Conservation (phyloP, 768 basidiomycete genomes). For the Mycena latifolia region DNA sequence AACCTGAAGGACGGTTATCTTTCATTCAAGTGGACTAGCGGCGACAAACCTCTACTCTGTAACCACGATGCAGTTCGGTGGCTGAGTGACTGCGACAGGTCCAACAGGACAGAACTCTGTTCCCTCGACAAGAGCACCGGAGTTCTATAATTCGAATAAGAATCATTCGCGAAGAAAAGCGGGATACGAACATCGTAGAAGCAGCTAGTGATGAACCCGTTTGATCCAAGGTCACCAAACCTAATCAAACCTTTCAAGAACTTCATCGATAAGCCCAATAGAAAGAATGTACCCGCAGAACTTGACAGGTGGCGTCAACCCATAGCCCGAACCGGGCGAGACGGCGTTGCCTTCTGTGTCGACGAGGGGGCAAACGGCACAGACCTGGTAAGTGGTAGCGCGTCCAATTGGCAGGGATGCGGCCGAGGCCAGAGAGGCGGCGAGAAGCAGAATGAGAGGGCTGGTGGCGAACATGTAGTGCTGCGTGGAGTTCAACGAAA, state of each 20-base stretch:
- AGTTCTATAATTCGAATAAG: constrained; percentile 14
- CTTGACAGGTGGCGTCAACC: constrained; percentile 18
- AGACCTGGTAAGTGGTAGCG: constrained; percentile 18
- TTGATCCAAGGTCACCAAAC: constrained; percentile 19
- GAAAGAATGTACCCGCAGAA: constrained; percentile 23
- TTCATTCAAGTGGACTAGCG: constrained; percentile 18
- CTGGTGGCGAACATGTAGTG: constrained; percentile 20
- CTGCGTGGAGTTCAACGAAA: constrained; percentile 20
- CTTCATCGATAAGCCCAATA: constrained; percentile 21
- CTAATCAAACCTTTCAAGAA: constrained; percentile 20
- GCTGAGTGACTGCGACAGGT: constrained; percentile 14
- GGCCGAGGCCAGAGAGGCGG: constrained; percentile 18
- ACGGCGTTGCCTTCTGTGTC: constrained; percentile 20
- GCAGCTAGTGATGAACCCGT: constrained; percentile 19
- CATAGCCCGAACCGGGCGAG: constrained; percentile 12
- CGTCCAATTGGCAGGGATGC: constrained; percentile 17
- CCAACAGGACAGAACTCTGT: constrained; percentile 16
- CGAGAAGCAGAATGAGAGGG: constrained; percentile 25
- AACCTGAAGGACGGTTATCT: constrained; percentile 16
- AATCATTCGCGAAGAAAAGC: constrained; percentile 15
- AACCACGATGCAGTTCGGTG: constrained; percentile 13
- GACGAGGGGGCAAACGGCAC: constrained; percentile 13
- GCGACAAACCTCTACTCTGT: constrained; percentile 17
- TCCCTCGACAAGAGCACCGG: constrained; percentile 15
- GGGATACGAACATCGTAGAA: constrained; percentile 19